Evolutionary conservation across 2,329 filamentous ascomycete genomes (phyloP).

Genomic region (Elsinoe batatas): DNA sequence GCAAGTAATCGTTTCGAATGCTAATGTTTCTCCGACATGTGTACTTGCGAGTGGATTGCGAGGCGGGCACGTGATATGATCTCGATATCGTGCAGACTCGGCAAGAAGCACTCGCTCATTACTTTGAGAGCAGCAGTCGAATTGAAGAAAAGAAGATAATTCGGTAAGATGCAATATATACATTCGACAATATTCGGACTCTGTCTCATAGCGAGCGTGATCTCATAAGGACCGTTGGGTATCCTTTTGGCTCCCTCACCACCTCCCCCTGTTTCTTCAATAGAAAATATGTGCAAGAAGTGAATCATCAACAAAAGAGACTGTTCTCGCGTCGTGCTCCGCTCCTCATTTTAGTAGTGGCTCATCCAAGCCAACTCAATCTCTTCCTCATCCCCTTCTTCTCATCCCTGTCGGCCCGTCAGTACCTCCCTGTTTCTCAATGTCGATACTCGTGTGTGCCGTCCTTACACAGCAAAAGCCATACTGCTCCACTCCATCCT

Average conservation of each 20-base stretch:
- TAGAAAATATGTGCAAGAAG: slow-evolving; percentile 4
- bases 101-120: too few relatives aligned
- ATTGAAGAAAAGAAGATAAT: too few relatives aligned
- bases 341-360: neutral
- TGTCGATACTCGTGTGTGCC: neutral
- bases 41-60: neutral
- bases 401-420: neutral
- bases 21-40: neutral
- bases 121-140: neutral
- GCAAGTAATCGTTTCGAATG: neutral
- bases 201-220: slow-evolving; percentile 9
- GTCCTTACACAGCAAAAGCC: slow-evolving; percentile 9
- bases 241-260: neutral
- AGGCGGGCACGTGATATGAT: neutral
- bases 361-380: neutral
- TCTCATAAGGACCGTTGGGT: slow-evolving; percentile 11
- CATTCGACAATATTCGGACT: slow-evolving; percentile 1
- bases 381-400: neutral
- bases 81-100: too few relatives aligned
- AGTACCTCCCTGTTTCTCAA: neutral
- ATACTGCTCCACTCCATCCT: slow-evolving; percentile 7
- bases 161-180: slow-evolving; percentile 3
- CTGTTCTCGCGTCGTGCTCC: neutral
- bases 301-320: neutral
- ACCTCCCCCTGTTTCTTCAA: neutral